A percentile compares a stretch with the other conserved stretches of the same genome.
These are phyloP conservation scores for Annona cherimola DNA, from an alignment of 164 flowering plant species.

Conservation along the genomic window DNA sequence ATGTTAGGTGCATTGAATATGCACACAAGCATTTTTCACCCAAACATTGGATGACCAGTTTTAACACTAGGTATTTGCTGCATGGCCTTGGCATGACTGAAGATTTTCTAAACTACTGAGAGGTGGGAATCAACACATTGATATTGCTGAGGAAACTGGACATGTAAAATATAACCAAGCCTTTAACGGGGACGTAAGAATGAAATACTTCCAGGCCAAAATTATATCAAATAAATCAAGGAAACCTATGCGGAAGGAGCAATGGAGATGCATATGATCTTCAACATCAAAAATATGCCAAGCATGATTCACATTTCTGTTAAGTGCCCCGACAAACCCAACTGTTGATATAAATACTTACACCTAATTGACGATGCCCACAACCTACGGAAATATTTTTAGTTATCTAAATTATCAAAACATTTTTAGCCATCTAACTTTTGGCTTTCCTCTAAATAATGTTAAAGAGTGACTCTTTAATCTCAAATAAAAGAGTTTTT, in stretches of 20 bases:
- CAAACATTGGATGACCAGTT: background rate
- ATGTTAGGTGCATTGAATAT: background rate
- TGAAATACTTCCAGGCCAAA: background rate
- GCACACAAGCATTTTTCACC: background rate
- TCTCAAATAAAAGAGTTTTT: too few relatives aligned
- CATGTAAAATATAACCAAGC: background rate
- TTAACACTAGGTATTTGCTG: background rate
- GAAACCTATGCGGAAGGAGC: background rate
- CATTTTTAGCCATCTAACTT: background rate
- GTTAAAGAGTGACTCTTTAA: too few relatives aligned
- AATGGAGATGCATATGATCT: background rate
- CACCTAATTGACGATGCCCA: background rate
- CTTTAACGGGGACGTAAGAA: background rate
- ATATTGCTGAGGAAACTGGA: background rate
- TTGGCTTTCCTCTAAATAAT: background rate
- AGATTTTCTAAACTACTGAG: background rate
- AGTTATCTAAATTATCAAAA: background rate
- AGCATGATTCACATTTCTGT: background rate
- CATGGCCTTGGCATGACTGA: background rate
- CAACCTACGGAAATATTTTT: background rate
- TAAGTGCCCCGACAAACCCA: background rate
- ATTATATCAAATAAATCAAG: background rate
- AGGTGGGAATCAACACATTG: background rate
- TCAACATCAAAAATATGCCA: background rate
- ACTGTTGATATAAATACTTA: background rate